Conservation (phyloP, 495 filamentous ascomycete genomes). For the Cetradonia linearis region DNA sequence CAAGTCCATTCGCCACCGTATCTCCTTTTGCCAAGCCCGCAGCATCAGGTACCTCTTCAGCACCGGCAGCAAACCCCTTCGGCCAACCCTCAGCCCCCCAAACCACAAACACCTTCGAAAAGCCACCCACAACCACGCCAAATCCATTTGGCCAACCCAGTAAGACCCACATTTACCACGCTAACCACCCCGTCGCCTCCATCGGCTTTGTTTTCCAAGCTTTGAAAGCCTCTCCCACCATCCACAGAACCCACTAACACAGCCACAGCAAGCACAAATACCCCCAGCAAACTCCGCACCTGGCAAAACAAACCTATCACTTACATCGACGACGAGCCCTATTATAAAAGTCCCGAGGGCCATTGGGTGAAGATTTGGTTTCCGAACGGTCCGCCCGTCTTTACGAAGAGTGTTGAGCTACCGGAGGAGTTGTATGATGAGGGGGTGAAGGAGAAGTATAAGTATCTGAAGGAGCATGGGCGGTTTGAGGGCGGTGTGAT, state of each 20-base stretch:
- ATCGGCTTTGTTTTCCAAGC: conserved; percentile 2
- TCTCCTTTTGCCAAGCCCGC: conserved; percentile 19
- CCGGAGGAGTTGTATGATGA: conserved; percentile 38
- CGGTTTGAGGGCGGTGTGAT: conserved; percentile 53
- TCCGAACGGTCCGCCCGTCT: conserved; percentile 55
- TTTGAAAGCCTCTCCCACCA: neutral
- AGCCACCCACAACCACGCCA: conserved; percentile 5
- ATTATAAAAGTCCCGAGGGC: conserved; percentile 40
- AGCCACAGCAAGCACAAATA: conserved; percentile 10
- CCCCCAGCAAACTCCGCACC: conserved; percentile 26
- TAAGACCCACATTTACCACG: neutral
- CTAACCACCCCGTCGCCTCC: conserved; percentile 6
- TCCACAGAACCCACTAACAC: neutral
- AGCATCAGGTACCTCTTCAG: conserved; percentile 14
- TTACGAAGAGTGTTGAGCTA: conserved; percentile 43
- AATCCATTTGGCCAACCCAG: conserved; percentile 5
- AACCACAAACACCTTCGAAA: neutral
- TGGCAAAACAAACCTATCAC: conserved; percentile 49
- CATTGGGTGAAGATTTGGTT: conserved; percentile 53
- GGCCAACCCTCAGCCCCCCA: conserved; percentile 26
- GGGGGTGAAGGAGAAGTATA: conserved; percentile 46
- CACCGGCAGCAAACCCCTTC: conserved; percentile 30
- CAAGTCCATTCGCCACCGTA: conserved; percentile 20
- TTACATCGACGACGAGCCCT: conserved; percentile 42
- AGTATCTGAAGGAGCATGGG: conserved; percentile 48